Base-by-base conservation (phyloP, 2,329 filamentous ascomycete species). In the Colletotrichum acutatum region DNA sequence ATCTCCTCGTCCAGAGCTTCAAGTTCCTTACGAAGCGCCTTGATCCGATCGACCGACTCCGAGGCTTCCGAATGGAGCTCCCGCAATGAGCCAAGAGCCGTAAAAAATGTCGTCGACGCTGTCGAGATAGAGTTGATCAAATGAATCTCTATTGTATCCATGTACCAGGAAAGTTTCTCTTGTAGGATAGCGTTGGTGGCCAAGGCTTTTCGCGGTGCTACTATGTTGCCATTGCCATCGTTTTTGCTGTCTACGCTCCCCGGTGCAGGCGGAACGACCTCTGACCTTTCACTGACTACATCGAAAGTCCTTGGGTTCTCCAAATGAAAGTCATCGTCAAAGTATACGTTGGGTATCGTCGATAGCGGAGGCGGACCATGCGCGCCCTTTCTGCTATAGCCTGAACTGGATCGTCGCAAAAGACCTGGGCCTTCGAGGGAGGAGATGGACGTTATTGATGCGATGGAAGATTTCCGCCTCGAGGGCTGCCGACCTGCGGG, bases 91-190 rank as follows among this genome's bases (percentile, higher is more conserved):
- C 97, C 96, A 0, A 99, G 86, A 0, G 97, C 97, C 0, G 95
- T 95, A 79, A 99, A 99, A 82, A 99, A 99, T 0, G 96, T 98
- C 0, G 95, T 95, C 0, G 97, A 98, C 1, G 97, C 97, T 0
- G 94, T 95, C 2, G 96, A 98, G 75, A 99, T 99, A 0, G 95
- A 98, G 37, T 94, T 95, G 77, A 99, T 98, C 8, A 99, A 86
- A 80, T 99, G 97, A 67, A 99, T 95, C 81, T 99, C 97, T 26
- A 99, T 95, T 0, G 97, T 99, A 81, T 99, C 97, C 95, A 99
- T 98, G 82, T 99, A 99, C 97, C 97, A 99, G 0, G 97, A 98
- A 14, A 99, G 86, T 83, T 99, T 99, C 83, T 99, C 97, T 81
- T 99, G 97, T 46, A 99, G 83, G 71, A 99, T 99, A 0, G 97